These are phyloP conservation scores for Penicillium vulpinum DNA, from an alignment of 2,329 filamentous ascomycete species.

Conservation along the genomic window DNA sequence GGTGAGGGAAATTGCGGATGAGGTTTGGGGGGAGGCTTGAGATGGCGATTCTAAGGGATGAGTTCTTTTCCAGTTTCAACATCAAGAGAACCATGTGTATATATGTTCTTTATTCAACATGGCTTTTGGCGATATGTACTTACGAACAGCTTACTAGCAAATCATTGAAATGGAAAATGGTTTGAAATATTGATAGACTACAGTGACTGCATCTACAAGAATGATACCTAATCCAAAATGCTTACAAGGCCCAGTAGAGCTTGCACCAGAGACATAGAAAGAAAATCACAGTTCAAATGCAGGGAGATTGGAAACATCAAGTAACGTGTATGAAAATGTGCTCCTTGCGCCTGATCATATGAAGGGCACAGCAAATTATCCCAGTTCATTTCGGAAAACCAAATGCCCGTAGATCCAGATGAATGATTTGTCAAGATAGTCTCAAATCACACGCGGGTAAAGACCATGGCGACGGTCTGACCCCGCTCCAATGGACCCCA, in stretches of 20 bases:
- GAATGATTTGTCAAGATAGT: neutral
- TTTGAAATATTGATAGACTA: neutral
- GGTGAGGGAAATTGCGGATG: slow-evolving; percentile 69
- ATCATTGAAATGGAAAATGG: neutral
- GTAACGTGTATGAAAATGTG: slow-evolving; percentile 1
- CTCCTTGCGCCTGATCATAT: neutral
- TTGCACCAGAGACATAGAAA: neutral
- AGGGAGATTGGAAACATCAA: neutral
- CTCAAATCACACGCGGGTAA: neutral
- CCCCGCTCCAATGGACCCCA: neutral
- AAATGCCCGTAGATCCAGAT: neutral
- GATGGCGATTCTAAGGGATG: neutral
- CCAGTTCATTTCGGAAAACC: neutral
- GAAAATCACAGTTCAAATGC: neutral
- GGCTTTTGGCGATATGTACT: neutral
- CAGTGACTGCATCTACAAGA: neutral
- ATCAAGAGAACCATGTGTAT: slow-evolving; percentile 7
- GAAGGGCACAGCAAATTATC: neutral
- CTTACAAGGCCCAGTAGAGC: neutral
- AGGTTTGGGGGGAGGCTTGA: slow-evolving; percentile 58
- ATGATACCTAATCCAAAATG: neutral
- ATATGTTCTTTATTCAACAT: slow-evolving; percentile 10
- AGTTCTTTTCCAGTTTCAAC: slow-evolving; percentile 18
- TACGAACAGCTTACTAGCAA: neutral
- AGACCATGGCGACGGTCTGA: neutral